Percentiles rank a stretch among this genome's conserved stretches.
Evolutionary conservation across 2,329 filamentous ascomycete species (phyloP).

Genomic region (Grosmannia penicillata): DNA sequence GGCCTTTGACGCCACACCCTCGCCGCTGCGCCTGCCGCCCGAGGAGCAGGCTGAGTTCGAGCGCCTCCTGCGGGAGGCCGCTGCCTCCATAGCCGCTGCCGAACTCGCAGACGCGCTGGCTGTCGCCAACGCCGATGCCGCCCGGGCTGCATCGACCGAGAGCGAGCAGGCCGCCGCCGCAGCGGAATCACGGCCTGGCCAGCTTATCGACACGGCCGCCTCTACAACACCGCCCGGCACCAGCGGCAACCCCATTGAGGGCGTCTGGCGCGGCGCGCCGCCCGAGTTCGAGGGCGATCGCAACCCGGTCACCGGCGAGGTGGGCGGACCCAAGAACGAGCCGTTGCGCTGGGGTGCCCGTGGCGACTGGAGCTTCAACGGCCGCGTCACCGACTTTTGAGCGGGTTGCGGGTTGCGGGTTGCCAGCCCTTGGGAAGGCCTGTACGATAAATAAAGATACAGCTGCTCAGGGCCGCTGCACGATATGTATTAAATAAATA

Average conservation of each 20-base stretch:
- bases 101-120: conserved; percentile 7
- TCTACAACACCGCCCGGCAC: background rate
- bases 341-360: conserved; percentile 69
- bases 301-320: conserved; percentile 89
- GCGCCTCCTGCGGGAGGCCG: conserved; percentile 55
- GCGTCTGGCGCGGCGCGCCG: conserved; percentile 59
- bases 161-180: conserved; percentile 23
- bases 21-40: conserved; percentile 75
- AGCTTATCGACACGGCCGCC: too few species aligned
- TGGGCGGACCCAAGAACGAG: conserved; percentile 95
- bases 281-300: conserved; percentile 87
- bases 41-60: conserved; percentile 87
- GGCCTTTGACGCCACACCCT: conserved; percentile 41
- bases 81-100: conserved; percentile 19
- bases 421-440: background rate
- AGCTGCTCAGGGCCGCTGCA: too few species aligned
- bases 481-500: too few species aligned
- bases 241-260: conserved; percentile 21
- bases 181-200: too few species aligned
- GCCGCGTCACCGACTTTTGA: conserved; percentile 77
- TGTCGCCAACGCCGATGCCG: conserved; percentile 1
- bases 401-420: background rate
- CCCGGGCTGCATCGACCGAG: conserved; percentile 17
- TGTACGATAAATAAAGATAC: background rate
- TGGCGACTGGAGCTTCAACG: conserved; percentile 87